These are phyloP conservation scores for Excoecaria cochinchinensis DNA, from an alignment of 345 rosid genomes.

Conservation along the genomic window DNA sequence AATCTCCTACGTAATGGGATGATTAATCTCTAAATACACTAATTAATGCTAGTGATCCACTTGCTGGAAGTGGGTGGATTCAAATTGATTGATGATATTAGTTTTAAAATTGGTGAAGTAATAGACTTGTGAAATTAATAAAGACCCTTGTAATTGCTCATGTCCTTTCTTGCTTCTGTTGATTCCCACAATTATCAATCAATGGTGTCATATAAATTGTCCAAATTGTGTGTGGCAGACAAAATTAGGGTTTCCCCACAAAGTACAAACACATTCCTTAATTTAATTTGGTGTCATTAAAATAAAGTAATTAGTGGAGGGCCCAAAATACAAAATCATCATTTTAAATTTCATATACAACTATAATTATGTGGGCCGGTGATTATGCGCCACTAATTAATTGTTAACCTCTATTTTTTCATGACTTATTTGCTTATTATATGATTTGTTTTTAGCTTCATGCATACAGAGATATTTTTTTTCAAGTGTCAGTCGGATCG, in stretches of 20 bases:
- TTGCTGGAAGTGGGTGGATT: conserved; percentile 17
- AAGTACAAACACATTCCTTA: conserved; percentile 14
- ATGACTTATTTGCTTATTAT: too few relatives aligned
- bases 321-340: conserved; percentile 1
- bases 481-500: too few relatives aligned
- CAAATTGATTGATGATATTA: conserved; percentile 1
- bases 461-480: too few relatives aligned
- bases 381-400: too few relatives aligned
- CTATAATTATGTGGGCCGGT: too few relatives aligned
- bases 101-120: conserved; percentile 9
- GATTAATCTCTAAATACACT: background rate
- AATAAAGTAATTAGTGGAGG: conserved; percentile 29
- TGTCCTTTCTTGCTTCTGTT: conserved; percentile 38
- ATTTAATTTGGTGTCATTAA: conserved; percentile 22
- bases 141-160: conserved; percentile 31
- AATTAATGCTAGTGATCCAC: conserved; percentile 20
- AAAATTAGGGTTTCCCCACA: conserved; percentile 50
- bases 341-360: too few relatives aligned
- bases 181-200: conserved; percentile 40
- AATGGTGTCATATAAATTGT: conserved; percentile 16
- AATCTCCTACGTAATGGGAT: background rate
- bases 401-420: too few relatives aligned
- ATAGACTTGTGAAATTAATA: conserved; percentile 4
- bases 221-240: conserved; percentile 46
- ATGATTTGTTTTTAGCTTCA: too few relatives aligned